phyloP scores from a whole-genome alignment of 2,329 filamentous ascomycete species.

The Arthrinium puccinioides region DNA sequence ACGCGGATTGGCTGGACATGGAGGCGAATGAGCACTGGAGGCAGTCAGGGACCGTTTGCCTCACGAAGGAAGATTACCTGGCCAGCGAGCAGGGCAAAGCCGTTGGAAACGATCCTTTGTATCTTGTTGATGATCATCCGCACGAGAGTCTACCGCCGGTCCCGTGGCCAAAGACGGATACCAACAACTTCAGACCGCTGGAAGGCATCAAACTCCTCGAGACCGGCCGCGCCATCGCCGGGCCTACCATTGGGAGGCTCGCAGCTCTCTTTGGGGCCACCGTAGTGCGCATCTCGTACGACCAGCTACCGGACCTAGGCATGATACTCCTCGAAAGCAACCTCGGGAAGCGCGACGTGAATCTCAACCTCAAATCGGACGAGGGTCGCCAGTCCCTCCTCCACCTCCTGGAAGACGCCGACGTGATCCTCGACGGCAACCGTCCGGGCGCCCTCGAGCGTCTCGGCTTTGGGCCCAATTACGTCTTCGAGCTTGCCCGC shows the following conservation, averaged over 20 bases:
- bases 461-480: constrained; percentile 33
- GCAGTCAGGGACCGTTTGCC: constrained; percentile 19
- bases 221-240: constrained; percentile 39
- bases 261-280: constrained; percentile 39
- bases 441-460: constrained; percentile 39
- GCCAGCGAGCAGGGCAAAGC: constrained; percentile 18
- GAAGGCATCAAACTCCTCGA: constrained; percentile 41
- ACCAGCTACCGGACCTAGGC: constrained; percentile 31
- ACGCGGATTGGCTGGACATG: constrained; percentile 11
- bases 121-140: constrained; percentile 13
- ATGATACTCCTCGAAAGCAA: constrained; percentile 36
- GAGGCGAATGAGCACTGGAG: constrained; percentile 8
- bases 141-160: constrained; percentile 18
- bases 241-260: constrained; percentile 31
- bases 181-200: constrained; percentile 29
- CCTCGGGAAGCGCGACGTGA: constrained; percentile 40
- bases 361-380: constrained; percentile 33
- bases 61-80: constrained; percentile 17
- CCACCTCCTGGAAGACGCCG: constrained; percentile 36
- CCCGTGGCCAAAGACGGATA: constrained; percentile 32
- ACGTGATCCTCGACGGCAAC: constrained; percentile 43
- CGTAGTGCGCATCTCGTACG: constrained; percentile 35
- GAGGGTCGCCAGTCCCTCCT: constrained; percentile 29
- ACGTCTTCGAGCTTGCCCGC: constrained; percentile 31
- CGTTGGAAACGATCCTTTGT: constrained; percentile 18